Evolutionary conservation across 805 yeast species (phyloP), one percentile per base, ranked within the genome.

Genomic region (Saccharomycopsis malanga): DNA sequence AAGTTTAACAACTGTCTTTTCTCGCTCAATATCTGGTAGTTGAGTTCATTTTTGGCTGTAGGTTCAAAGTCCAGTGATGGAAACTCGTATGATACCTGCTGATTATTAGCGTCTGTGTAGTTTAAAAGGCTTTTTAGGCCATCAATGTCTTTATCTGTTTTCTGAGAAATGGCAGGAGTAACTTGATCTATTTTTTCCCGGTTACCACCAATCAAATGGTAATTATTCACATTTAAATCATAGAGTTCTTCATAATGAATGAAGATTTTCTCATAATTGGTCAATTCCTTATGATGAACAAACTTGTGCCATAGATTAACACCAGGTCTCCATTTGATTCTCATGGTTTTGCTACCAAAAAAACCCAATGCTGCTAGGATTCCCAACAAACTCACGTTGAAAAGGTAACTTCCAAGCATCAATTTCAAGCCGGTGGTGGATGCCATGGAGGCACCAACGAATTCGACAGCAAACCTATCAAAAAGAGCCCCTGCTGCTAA

Each of bases 221-320:
- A 71, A 49, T 70, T 70, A 32, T 61, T 57, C 12, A 68, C 57
- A 45, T 69, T 71, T 35, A 67, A 56, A 46, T 71, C 74, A 47
- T 63, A 64, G 49, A 62, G 59, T 56, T 71, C 74, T 53, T 71
- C 74, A 45, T 64, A 70, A 48, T 67, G 65, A 6, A 63, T 61
- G 46, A 70, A 58, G 22, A 70, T 61, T 44, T 61, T 59, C 50
- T 67, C 66, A 12, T 66, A 58, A 6, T 57, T 46, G 3, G 59
- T 38, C 5, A 68, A 52, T 49, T 69, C 73, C 9, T 62, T 61
- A 7, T 58, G 55, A 46, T 67, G 68, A 5, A 57, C 37, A 23
- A 55, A 54, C 15, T 66, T 63, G 48, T 64, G 55, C 21, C 57
- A 35, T 4, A 57, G 30, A 2, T 59, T 54, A 14, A 60, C 63